Percentiles rank a stretch among this genome's conserved stretches.
phyloP scores from a whole-genome alignment of 148 eudicot species.

The Rheum nobile region DNA sequence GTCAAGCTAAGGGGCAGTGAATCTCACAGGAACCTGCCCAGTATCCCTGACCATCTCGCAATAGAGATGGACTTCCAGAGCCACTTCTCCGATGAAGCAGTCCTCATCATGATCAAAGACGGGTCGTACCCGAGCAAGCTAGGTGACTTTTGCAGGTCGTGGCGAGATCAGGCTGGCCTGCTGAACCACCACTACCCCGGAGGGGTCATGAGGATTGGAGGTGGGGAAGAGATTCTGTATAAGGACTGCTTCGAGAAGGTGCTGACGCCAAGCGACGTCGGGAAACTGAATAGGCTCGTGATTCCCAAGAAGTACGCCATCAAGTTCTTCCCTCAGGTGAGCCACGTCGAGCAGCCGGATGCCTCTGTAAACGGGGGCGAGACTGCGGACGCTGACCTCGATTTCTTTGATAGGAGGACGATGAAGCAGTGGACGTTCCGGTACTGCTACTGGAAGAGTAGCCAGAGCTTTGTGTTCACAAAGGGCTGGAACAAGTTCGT shows the following conservation, averaged over 20 bases:
- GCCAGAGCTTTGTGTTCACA: conserved; percentile 42
- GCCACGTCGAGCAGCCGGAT: too few species aligned
- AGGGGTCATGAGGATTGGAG: background rate
- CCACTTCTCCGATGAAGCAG: conserved; percentile 10
- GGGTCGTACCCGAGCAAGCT: conserved; percentile 33
- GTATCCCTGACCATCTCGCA: background rate
- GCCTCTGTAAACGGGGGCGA: background rate
- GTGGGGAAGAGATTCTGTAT: conserved; percentile 1
- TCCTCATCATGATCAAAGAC: conserved; percentile 39
- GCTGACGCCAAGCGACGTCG: conserved; percentile 45
- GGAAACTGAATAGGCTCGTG: conserved; percentile 38
- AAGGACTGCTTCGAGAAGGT: conserved; percentile 29
- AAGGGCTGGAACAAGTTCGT: conserved; percentile 51
- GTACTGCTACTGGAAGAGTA: conserved; percentile 45
- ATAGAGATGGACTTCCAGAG: conserved; percentile 26
- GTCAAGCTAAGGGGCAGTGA: conserved; percentile 15
- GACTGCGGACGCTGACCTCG: conserved; percentile 11
- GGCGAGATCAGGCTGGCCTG: background rate
- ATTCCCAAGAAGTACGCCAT: conserved; percentile 41
- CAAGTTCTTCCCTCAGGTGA: conserved; percentile 15
- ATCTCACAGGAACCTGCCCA: conserved; percentile 22
- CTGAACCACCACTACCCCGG: background rate
- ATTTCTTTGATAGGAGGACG: conserved; percentile 16
- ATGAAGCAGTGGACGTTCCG: conserved; percentile 35
- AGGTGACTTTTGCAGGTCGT: conserved; percentile 9